Evolutionary conservation across 129 eudicot species (phyloP), one percentile per base, ranked within the genome.

Genomic region (Cynara cardunculus): DNA sequence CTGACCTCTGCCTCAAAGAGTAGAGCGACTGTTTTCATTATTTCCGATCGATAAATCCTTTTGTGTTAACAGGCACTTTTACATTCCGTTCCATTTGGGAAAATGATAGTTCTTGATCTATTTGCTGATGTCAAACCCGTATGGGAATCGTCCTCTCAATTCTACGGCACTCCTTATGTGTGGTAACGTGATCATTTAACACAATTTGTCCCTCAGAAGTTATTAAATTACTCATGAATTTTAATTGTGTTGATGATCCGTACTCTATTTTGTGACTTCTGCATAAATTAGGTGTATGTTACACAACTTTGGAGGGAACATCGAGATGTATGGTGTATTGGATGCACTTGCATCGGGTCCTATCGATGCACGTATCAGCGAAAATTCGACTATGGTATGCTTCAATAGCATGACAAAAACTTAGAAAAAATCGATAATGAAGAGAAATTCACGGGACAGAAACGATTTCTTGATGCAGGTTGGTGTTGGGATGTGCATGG

Each of bases 401-500:
- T 84, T 41, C 11, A 16, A 26, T 71, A 34, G 32, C 46, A 9
- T 64, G 49, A 25, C n/a, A 14, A 26, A 72, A 25, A 14, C 28
- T 18, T 80, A 3, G 35, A 49, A 24, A 13, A 14, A 31, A 8
- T 22, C 41, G 56, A 61, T 53, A 9, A 39, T 41, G 19, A 18
- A 53, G 35, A 37, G 21, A 41, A 19, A 25, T 53, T 68, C 27
- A 39, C 10, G 14, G 16, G 13, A 7, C 1, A 49, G 69, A 46
- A 18, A 56, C 10, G 22, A 5, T 56, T 56, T 56, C 39, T 78
- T 61, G 44, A 61, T 70, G 30, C 84, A 93, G 98, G 87, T 93
- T 87, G 98, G 98, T 77, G 97, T 95, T 64, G 99, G 99, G 82
- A 90, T 92, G 97, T 95, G 97, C 86, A 95, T 95, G 99, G 99